Conservation (phyloP, 768 basidiomycete genomes). For the Sporobolomyces roseus region DNA sequence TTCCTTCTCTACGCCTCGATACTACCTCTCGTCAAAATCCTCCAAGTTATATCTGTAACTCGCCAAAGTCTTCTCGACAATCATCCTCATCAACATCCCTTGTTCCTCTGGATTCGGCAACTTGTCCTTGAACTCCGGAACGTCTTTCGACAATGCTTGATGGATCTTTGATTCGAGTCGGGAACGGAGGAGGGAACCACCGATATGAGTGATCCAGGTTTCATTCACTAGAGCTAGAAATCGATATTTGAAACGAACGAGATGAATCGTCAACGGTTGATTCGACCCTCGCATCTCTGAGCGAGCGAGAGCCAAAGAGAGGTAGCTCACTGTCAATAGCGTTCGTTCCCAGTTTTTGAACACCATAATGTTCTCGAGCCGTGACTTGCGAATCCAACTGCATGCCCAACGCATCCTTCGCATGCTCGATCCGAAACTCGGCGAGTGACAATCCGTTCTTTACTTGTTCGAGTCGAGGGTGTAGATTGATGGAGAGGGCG, state of each 20-base stretch:
- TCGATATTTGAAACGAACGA: not conserved
- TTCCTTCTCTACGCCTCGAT: no score
- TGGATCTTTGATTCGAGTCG: conserved; percentile 6
- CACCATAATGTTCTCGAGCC: not conserved
- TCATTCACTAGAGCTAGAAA: not conserved
- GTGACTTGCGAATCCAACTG: not conserved
- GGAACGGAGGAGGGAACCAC: not conserved
- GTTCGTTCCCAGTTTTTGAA: not conserved
- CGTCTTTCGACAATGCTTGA: not conserved
- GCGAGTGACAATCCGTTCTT: not conserved
- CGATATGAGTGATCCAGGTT: not conserved
- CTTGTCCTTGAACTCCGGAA: no score
- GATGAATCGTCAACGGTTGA: no score
- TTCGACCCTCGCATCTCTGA: no score
- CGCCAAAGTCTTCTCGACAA: not conserved
- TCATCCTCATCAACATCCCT: not conserved
- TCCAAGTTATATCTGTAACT: not conserved
- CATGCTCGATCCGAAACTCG: conserved; percentile 1
- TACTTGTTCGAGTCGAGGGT: not conserved
- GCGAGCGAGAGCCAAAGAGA: no score
- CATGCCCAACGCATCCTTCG: not conserved
- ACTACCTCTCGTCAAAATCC: no score
- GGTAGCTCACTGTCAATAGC: not conserved
- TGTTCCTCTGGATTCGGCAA: no score
- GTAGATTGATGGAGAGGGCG: not conserved